Evolutionary conservation across 148 eudicot species (phyloP).

Genomic region (Rhododendron mucronatum): DNA sequence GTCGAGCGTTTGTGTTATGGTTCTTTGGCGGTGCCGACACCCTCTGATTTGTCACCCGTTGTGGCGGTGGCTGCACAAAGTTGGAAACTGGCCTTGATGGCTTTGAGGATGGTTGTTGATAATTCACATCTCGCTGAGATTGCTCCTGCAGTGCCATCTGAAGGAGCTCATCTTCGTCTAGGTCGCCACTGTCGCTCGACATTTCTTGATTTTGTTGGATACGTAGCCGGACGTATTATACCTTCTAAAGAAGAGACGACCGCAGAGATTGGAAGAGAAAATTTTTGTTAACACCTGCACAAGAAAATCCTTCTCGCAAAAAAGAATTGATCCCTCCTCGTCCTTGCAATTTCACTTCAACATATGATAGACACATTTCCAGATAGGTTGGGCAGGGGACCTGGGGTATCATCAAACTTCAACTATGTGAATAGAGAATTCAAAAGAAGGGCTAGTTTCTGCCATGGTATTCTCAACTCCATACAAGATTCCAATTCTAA

Average conservation of each 20-base stretch:
- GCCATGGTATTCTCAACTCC: background rate
- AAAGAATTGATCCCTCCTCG: too few relatives aligned
- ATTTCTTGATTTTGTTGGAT: conserved; percentile 18
- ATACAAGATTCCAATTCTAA: background rate
- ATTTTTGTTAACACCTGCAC: background rate
- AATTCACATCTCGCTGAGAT: conserved; percentile 58
- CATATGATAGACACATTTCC: background rate
- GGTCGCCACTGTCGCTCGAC: conserved; percentile 62
- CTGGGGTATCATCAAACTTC: background rate
- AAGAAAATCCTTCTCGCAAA: background rate
- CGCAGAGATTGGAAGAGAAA: background rate
- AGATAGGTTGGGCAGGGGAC: too few relatives aligned
- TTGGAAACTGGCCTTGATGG: conserved; percentile 58
- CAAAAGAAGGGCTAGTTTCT: too few relatives aligned
- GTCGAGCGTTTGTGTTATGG: conserved; percentile 16
- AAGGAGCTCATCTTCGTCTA: conserved; percentile 92
- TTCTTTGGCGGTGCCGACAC: conserved; percentile 11
- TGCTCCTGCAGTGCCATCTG: conserved; percentile 93
- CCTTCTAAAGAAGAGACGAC: background rate
- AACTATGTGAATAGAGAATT: background rate
- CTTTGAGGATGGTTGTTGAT: conserved; percentile 18
- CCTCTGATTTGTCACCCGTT: conserved; percentile 9
- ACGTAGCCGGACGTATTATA: background rate
- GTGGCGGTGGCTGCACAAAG: conserved; percentile 65
- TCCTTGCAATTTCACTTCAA: too few relatives aligned